Conservation (phyloP, 176 grass and related monocot species). For the Areca catechu region DNA sequence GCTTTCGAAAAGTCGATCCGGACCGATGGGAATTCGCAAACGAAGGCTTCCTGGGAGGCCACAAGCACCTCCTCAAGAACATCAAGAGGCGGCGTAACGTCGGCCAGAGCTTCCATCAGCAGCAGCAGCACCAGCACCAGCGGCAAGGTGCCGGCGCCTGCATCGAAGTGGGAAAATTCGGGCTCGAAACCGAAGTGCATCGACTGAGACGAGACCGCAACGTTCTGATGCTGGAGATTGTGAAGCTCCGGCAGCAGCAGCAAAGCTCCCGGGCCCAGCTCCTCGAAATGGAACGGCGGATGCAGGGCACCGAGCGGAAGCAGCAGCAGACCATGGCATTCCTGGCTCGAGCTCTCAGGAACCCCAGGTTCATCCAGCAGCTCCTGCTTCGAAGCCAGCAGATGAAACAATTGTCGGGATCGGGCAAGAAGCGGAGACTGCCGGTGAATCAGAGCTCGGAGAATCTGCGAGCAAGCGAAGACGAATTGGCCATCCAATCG, state of each 20-base stretch:
- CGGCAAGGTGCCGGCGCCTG: background rate
- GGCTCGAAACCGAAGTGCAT: slow-evolving; percentile 10
- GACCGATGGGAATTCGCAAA: slow-evolving; percentile 11
- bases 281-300: slow-evolving; percentile 11
- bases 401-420: background rate
- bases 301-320: slow-evolving; percentile 14
- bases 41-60: slow-evolving; percentile 3
- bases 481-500: background rate
- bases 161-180: background rate
- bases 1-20: slow-evolving; percentile 12
- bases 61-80: slow-evolving; percentile 11
- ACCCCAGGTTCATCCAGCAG: slow-evolving; percentile 2
- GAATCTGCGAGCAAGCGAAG: background rate
- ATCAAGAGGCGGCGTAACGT: slow-evolving; percentile 9
- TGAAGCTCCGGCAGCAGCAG: slow-evolving; percentile 21
- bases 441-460: background rate
- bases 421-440: slow-evolving; percentile 8
- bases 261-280: slow-evolving; percentile 16
- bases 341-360: slow-evolving; percentile 5
- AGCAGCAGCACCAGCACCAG: background rate
- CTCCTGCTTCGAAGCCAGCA: background rate
- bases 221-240: slow-evolving; percentile 19
- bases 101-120: slow-evolving; percentile 3
- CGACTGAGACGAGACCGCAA: slow-evolving; percentile 8
- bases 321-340: slow-evolving; percentile 16